Conservation (phyloP, 106 monocot genomes). For the Acanthochlamys bracteata region DNA sequence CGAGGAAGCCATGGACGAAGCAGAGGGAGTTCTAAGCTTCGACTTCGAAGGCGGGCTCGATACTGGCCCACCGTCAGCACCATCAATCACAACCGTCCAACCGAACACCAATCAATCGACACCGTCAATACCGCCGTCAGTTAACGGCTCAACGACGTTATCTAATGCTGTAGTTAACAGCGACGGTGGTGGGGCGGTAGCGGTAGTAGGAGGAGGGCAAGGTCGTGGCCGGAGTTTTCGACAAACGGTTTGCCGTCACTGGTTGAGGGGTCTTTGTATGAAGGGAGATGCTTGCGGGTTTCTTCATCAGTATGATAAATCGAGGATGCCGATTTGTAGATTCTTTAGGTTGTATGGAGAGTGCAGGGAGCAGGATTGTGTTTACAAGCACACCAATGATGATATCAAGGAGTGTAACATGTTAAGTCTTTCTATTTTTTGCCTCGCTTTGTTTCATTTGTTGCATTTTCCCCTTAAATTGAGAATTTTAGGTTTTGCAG, state of each 20-base stretch:
- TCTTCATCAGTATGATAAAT: constrained; percentile 96
- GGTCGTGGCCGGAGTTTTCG: constrained; percentile 59
- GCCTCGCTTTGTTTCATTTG: not conserved
- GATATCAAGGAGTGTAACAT: constrained; percentile 99
- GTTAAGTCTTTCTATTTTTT: constrained; percentile 16
- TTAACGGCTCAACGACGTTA: no score
- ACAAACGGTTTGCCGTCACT: constrained; percentile 97
- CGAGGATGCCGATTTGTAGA: constrained; percentile 92
- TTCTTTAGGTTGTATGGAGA: constrained; percentile 86
- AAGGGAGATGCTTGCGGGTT: constrained; percentile 96
- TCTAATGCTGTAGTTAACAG: not conserved
- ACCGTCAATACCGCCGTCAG: no score
- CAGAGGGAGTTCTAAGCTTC: constrained; percentile 80
- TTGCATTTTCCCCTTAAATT: not conserved
- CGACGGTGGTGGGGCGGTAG: not conserved
- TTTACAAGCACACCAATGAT: constrained; percentile 96
- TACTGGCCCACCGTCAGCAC: constrained; percentile 14
- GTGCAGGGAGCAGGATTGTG: constrained; percentile 98
- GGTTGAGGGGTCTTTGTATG: constrained; percentile 93
- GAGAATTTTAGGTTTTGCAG: no score
- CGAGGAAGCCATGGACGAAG: constrained; percentile 44
- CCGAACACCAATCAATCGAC: no score
- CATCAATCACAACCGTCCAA: not conserved
- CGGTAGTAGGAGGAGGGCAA: not conserved
- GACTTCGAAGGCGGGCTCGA: constrained; percentile 99